Percentiles rank a stretch among this genome's conserved stretches.
These are phyloP conservation scores for Dothideomycetes sp. DNA, from an alignment of 2,329 filamentous ascomycete genomes.

Conservation along the genomic window DNA sequence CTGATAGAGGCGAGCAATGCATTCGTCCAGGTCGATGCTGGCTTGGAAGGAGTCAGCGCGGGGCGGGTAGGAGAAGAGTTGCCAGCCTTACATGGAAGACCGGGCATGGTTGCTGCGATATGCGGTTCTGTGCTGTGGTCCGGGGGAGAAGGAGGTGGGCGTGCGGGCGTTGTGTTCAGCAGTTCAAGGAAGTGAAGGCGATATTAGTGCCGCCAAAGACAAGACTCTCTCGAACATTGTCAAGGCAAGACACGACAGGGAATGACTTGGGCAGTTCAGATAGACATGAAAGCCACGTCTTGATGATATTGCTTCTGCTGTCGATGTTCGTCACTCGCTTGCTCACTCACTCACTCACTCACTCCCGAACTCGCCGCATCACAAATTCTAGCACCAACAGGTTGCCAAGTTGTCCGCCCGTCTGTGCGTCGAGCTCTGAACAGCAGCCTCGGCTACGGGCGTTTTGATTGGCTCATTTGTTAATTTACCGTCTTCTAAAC, in stretches of 20 bases:
- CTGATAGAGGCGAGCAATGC: constrained; percentile 91
- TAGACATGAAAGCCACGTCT: constrained; percentile 5
- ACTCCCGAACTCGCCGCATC: no score
- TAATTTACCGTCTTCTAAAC: constrained; percentile 13
- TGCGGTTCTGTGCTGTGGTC: constrained; percentile 13
- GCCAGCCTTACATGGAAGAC: constrained; percentile 40
- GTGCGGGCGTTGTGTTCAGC: neutral
- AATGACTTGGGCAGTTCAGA: neutral
- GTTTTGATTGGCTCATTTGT: constrained; percentile 6
- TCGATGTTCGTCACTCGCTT: no score
- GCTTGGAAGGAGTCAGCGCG: constrained; percentile 43
- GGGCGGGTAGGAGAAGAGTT: neutral
- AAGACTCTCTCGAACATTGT: constrained; percentile 7
- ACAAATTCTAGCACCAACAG: no score
- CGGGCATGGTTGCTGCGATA: constrained; percentile 34
- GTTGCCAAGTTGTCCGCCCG: no score
- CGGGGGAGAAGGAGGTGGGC: constrained; percentile 3
- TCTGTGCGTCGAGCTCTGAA: neutral
- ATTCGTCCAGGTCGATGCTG: constrained; percentile 97
- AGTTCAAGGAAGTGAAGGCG: constrained; percentile 6
- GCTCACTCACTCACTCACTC: no score
- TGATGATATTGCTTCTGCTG: neutral
- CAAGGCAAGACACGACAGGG: neutral
- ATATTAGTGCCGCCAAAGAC: neutral
- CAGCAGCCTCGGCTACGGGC: no score